phyloP scores from a whole-genome alignment of 2,329 filamentous ascomycete genomes.

The Apiospora marii region DNA sequence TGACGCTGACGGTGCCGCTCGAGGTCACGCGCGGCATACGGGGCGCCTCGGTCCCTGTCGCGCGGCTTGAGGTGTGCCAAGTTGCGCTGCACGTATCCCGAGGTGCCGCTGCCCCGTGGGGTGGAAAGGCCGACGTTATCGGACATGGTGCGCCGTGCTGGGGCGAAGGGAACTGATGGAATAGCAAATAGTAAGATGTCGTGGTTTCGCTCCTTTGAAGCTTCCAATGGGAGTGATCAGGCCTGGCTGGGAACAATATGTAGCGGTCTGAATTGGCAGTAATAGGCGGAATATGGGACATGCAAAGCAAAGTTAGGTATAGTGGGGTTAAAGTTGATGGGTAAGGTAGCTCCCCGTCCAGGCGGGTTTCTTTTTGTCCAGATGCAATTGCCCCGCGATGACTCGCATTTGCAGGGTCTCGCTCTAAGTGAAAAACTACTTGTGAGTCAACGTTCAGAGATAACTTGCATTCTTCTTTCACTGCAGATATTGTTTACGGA shows the following conservation, averaged over 20 bases:
- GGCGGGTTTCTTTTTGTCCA: constrained; percentile 14
- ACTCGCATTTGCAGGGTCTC: constrained; percentile 24
- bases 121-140: constrained; percentile 97
- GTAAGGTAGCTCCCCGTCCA: not conserved
- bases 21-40: constrained; percentile 74
- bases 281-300: not conserved
- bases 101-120: constrained; percentile 93
- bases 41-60: constrained; percentile 78
- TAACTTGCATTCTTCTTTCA: not conserved
- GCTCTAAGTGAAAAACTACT: not conserved
- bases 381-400: constrained; percentile 27
- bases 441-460: not conserved
- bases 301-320: not conserved
- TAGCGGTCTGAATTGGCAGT: constrained; percentile 34
- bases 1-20: constrained; percentile 77
- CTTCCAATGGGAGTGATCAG: not conserved
- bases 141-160: constrained; percentile 69
- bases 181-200: not conserved
- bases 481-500: not conserved
- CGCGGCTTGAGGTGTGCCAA: constrained; percentile 86
- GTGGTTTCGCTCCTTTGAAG: not conserved
- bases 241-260: constrained; percentile 22
- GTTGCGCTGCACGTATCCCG: constrained; percentile 97
- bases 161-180: not conserved
- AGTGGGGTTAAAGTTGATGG: constrained; percentile 10